Percentiles rank a stretch among this genome's conserved stretches.
Evolutionary conservation across 805 yeast genomes (phyloP).

Genomic region (Nakazawaea siamensis): DNA sequence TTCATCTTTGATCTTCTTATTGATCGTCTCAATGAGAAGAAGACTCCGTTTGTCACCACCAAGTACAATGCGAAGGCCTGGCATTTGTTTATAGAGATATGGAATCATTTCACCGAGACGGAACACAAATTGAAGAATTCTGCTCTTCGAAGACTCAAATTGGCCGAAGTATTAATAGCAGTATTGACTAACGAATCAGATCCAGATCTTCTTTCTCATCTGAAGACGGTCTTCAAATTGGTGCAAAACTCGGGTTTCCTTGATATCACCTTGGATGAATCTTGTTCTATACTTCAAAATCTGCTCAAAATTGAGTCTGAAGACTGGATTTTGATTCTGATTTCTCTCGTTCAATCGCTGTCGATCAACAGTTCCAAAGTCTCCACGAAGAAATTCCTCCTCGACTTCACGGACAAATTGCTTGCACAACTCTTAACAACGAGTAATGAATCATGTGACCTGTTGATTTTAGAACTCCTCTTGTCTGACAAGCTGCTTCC

Average conservation of each 20-base stretch:
- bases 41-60: slow-evolving; percentile 33
- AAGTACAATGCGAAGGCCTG: slow-evolving; percentile 37
- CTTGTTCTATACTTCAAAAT: neutral
- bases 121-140: slow-evolving; percentile 28
- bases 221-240: slow-evolving; percentile 15
- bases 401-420: slow-evolving; percentile 18
- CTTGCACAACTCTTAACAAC: too few species aligned
- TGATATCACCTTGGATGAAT: slow-evolving; percentile 12
- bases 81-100: slow-evolving; percentile 34
- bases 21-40: slow-evolving; percentile 41
- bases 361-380: slow-evolving; percentile 4
- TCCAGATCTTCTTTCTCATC: slow-evolving; percentile 14
- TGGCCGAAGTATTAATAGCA: slow-evolving; percentile 26
- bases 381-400: slow-evolving; percentile 16
- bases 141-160: slow-evolving; percentile 31
- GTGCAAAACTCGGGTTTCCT: slow-evolving; percentile 13
- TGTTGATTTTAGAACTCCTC: too few species aligned
- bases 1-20: slow-evolving; percentile 53
- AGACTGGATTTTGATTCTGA: slow-evolving; percentile 17
- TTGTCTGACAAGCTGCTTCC: too few species aligned
- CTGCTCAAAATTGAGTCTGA: neutral
- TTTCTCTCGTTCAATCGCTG: slow-evolving; percentile 14
- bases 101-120: slow-evolving; percentile 15
- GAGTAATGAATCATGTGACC: too few species aligned
- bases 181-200: slow-evolving; percentile 15